These are phyloP conservation scores for Solanum etuberosum DNA, from an alignment of 257 asterid species.

Conservation along the genomic window DNA sequence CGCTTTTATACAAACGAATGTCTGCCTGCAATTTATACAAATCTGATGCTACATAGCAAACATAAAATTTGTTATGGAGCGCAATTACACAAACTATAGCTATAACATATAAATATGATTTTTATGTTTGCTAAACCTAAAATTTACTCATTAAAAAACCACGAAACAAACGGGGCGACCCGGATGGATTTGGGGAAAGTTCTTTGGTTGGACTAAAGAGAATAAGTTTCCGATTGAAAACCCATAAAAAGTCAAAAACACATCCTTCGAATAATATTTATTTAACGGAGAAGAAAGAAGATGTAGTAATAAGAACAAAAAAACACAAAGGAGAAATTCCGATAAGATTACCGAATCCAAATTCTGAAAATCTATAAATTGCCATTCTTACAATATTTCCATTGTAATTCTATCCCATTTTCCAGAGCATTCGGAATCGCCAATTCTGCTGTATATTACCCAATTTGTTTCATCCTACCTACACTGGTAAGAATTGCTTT, in stretches of 20 bases:
- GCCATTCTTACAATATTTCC: not conserved
- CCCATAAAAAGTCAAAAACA: not conserved
- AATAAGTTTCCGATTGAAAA: not conserved
- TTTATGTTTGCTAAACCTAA: too few relatives aligned
- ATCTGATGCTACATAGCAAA: too few relatives aligned
- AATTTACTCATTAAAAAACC: too few relatives aligned
- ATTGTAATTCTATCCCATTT: not conserved
- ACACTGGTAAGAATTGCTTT: not conserved
- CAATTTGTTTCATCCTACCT: not conserved
- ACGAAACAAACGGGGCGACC: not conserved
- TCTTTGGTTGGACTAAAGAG: not conserved
- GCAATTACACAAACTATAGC: too few relatives aligned
- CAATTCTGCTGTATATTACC: not conserved
- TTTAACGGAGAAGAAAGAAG: not conserved
- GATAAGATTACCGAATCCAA: not conserved
- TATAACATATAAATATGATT: too few relatives aligned
- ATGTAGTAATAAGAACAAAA: not conserved
- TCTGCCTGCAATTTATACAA: too few relatives aligned
- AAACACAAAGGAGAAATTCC: not conserved
- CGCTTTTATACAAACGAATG: too few relatives aligned
- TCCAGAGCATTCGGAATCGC: not conserved
- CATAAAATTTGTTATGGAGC: too few relatives aligned
- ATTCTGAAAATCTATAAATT: not conserved
- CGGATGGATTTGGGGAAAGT: not conserved
- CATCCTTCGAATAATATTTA: not conserved